These are phyloP conservation scores for Fusarium annulatum DNA, from an alignment of 2,329 filamentous ascomycete species.

Conservation along the genomic window DNA sequence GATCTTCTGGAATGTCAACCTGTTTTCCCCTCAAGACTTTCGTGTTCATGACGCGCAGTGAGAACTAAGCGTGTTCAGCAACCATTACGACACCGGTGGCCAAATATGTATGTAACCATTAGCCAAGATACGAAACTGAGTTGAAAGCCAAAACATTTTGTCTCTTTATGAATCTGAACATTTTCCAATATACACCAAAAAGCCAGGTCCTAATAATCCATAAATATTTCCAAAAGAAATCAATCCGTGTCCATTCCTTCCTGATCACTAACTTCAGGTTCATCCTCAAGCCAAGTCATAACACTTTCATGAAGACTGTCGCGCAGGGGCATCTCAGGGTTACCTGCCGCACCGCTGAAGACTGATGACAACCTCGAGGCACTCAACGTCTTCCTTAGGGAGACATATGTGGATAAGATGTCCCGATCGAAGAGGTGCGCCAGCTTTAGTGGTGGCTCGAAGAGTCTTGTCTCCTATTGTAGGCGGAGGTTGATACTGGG, in stretches of 20 bases:
- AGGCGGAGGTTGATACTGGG: neutral
- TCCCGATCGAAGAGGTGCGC: neutral
- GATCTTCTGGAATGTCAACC: neutral
- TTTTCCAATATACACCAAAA: neutral
- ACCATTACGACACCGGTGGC: neutral
- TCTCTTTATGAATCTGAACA: neutral
- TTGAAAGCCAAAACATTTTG: neutral
- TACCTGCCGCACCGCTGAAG: slow-evolving; percentile 6
- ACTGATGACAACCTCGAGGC: neutral
- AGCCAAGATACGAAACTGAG: neutral
- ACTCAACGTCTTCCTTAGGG: neutral
- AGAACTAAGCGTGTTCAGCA: neutral
- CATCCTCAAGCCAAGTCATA: too few species aligned
- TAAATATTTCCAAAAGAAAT: too few species aligned
- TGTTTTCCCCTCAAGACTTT: neutral
- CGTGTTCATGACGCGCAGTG: neutral
- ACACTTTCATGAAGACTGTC: too few species aligned
- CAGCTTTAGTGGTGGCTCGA: neutral
- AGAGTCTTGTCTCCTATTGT: too few species aligned
- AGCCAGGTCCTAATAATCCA: too few species aligned
- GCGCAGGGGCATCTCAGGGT: neutral
- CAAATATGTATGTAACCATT: neutral
- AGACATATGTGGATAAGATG: neutral
- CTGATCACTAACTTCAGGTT: too few species aligned
- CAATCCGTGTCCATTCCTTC: too few species aligned